Evolutionary conservation across 768 basidiomycete genomes (phyloP).

Genomic region (Mycena amicta): DNA sequence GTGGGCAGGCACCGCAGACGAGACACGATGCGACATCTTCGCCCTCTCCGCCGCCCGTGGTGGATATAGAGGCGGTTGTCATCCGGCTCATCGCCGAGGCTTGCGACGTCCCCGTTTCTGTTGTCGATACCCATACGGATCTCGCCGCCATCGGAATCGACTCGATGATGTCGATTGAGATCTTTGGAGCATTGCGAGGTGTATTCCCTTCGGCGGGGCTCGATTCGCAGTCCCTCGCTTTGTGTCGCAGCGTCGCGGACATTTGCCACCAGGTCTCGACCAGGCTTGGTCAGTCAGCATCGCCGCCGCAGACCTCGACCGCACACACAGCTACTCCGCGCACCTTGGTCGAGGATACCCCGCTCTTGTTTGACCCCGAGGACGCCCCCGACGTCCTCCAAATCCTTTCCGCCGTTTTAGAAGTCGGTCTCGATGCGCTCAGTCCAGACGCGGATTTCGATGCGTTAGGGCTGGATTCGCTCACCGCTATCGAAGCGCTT

Average conservation of each 20-base stretch:
- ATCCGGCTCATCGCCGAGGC: conserved; percentile 42
- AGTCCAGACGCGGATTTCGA: conserved; percentile 49
- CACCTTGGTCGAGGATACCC: conserved; percentile 43
- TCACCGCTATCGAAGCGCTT: conserved; percentile 64
- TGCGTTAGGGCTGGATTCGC: conserved; percentile 62
- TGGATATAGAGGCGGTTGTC: conserved; percentile 33
- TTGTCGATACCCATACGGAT: conserved; percentile 40
- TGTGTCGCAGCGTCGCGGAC: conserved; percentile 40
- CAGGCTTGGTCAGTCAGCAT: conserved; percentile 8
- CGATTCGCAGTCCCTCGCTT: conserved; percentile 32
- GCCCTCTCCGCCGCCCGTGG: conserved; percentile 2
- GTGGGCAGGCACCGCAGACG: not conserved
- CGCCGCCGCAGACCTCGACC: conserved; percentile 8
- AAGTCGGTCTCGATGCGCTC: conserved; percentile 40
- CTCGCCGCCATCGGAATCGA: conserved; percentile 62
- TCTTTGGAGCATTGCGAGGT: conserved; percentile 40
- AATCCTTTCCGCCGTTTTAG: conserved; percentile 52
- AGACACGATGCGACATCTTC: not conserved
- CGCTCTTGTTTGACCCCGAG: conserved; percentile 25
- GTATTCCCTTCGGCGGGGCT: conserved; percentile 37
- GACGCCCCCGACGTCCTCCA: conserved; percentile 34
- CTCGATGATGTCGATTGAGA: conserved; percentile 65
- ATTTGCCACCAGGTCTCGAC: conserved; percentile 33
- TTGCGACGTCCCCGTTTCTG: conserved; percentile 40
- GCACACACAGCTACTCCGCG: conserved; percentile 36